phyloP scores from a whole-genome alignment of 495 filamentous ascomycete genomes.

The Aspergillus sclerotioniger region DNA sequence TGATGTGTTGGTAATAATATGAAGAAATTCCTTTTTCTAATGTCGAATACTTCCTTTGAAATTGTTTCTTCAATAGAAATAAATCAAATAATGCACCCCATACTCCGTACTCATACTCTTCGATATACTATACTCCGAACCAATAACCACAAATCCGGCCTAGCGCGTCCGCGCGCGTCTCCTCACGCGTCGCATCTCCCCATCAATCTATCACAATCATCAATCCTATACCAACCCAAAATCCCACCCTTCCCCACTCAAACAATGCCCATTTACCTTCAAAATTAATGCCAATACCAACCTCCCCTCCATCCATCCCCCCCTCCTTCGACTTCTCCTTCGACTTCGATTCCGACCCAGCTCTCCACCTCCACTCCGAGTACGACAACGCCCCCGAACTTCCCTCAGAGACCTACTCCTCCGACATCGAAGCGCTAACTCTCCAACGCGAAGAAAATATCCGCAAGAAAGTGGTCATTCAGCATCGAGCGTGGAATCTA shows the following conservation, averaged over 20 bases:
- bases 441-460: constrained; percentile 49
- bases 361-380: neutral
- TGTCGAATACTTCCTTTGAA: neutral
- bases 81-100: too few species aligned
- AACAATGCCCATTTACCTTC: neutral
- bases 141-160: constrained; percentile 21
- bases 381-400: neutral
- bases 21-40: neutral
- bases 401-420: constrained; percentile 46
- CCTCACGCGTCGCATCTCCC: constrained; percentile 30
- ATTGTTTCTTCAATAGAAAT: too few species aligned
- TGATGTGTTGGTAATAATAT: neutral
- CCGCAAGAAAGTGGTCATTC: constrained; percentile 60
- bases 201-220: constrained; percentile 4
- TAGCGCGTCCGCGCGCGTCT: constrained; percentile 34
- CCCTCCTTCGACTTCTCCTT: constrained; percentile 52
- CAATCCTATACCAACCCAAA: neutral
- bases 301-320: constrained; percentile 33
- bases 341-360: neutral
- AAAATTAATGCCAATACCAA: constrained; percentile 27
- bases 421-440: constrained; percentile 62
- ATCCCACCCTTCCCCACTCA: neutral
- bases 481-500: constrained; percentile 58
- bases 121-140: too few species aligned
- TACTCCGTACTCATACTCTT: too few species aligned